A percentile compares a stretch with the other conserved stretches of the same genome.
phyloP scores from a whole-genome alignment of 192 early-diverging fungal species.

The Rhizoclosmatium sp. region DNA sequence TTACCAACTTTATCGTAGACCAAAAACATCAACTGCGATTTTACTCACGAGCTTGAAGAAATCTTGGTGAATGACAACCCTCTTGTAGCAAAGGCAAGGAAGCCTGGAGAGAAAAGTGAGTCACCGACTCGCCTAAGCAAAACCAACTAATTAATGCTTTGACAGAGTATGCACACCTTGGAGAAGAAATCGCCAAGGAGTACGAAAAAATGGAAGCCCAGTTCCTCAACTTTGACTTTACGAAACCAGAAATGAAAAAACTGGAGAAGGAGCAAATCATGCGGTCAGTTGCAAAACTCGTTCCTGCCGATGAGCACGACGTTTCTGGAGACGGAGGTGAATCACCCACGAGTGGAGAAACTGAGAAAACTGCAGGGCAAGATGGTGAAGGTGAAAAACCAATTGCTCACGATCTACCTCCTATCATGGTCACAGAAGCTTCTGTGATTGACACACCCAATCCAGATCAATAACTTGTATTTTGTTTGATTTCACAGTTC shows the following conservation, averaged over 20 bases:
- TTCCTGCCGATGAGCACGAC: background rate
- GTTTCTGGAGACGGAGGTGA: background rate
- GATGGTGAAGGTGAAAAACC: too few species aligned
- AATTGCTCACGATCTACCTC: too few species aligned
- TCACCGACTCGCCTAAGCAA: background rate
- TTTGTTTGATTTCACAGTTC: too few species aligned
- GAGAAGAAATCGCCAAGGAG: conserved; percentile 19
- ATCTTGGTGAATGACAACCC: conserved; percentile 95
- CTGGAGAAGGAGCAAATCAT: conserved; percentile 6
- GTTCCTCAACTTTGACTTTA: conserved; percentile 36
- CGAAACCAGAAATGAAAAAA: background rate
- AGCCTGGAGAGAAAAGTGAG: conserved; percentile 39
- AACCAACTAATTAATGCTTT: background rate
- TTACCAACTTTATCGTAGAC: conserved; percentile 50
- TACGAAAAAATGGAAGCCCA: conserved; percentile 36
- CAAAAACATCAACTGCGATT: conserved; percentile 91
- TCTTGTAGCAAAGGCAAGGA: conserved; percentile 79
- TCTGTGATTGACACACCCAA: too few species aligned
- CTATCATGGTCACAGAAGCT: too few species aligned
- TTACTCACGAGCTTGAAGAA: conserved; percentile 86
- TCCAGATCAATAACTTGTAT: too few species aligned
- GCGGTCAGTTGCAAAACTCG: background rate
- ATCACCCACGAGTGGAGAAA: background rate
- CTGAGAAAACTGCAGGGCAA: too few species aligned
- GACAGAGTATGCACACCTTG: conserved; percentile 30